Base-by-base conservation (phyloP, 2,329 filamentous ascomycete species). In the Phialemonium atrogriseum region DNA sequence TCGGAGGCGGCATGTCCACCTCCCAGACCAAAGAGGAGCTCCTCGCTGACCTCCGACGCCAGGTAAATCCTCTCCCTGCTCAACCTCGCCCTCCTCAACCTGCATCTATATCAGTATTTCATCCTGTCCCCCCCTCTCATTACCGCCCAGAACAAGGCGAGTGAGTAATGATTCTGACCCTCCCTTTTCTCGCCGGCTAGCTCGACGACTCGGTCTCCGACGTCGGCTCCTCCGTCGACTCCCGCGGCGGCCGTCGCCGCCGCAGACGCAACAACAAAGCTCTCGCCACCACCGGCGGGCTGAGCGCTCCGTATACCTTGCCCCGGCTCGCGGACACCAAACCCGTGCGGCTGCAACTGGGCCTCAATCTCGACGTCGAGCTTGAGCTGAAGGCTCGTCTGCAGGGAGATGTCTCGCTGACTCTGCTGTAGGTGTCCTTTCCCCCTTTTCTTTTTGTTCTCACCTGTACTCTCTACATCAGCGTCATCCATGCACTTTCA, bases 331-430 rank as follows among this genome's bases (percentile, higher is more conserved):
- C 50, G 10, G 46, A 48, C 15, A 51, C 45, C 28, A 52, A 48
- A 35, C 46, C 46, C 11, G 45, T 47, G 1, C 41, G 46, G 13
- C 46, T 55, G 21, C 45, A 50, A 41, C 46, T 55, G 13, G 47
- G 51, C 5, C 43, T 56, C 23, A 86, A 88, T 55, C 59, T 88
- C 36, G 80, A 87, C 42, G 69, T 86, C 30, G 80, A 87, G 55
- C 76, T 88, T 43, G 75, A 85, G 56, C 62, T 88, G 36, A 86
- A 85, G 63, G 81, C 83, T n/a, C 78, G 75, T 54, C 81, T 88
- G 36, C 73, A 84, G 45, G 82, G 83, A 41, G 82, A 87, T 60
- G 54, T 87, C 41, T 84, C 79, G 3, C 54, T 86, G 40, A 75
- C 72, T 33, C 62, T 86, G 46, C 73, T 82, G 81, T 85, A 68